Evolutionary conservation across 768 basidiomycete species (phyloP).

Genomic region (Leucogyrophana mollusca): DNA sequence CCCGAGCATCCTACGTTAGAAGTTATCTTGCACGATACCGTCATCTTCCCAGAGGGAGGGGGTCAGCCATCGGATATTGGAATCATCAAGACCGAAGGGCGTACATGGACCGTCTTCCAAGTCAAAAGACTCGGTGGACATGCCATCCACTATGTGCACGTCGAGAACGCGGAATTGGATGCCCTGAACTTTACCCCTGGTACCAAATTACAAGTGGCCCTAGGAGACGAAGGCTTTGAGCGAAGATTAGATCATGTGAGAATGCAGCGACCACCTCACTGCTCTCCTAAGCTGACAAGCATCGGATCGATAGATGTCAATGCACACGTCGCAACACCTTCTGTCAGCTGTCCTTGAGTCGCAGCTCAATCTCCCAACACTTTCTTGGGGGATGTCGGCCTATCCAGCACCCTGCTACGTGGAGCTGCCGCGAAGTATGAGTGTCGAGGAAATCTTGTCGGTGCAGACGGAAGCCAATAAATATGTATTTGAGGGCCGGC

Average conservation of each 20-base stretch:
- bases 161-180: slow-evolving; percentile 37
- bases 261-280: slow-evolving; percentile 7
- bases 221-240: slow-evolving; percentile 59
- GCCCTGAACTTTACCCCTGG: slow-evolving; percentile 53
- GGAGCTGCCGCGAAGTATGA: slow-evolving; percentile 70
- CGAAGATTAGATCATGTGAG: slow-evolving; percentile 75
- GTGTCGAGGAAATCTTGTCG: slow-evolving; percentile 53
- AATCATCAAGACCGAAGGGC: slow-evolving; percentile 46
- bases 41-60: slow-evolving; percentile 81
- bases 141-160: slow-evolving; percentile 70
- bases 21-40: slow-evolving; percentile 70
- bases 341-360: slow-evolving; percentile 79
- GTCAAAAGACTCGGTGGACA: slow-evolving; percentile 69
- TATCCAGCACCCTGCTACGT: slow-evolving; percentile 73
- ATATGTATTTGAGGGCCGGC: slow-evolving; percentile 67
- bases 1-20: slow-evolving; percentile 53
- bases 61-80: slow-evolving; percentile 82
- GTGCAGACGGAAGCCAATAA: slow-evolving; percentile 67
- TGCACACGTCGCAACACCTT: slow-evolving; percentile 85
- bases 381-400: slow-evolving; percentile 78
- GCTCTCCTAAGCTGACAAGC: background rate
- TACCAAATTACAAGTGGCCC: slow-evolving; percentile 46
- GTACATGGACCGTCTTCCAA: slow-evolving; percentile 57
- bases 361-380: slow-evolving; percentile 60
- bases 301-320: slow-evolving; percentile 60